phyloP scores from a whole-genome alignment of 1,139 yeast genomes.

The Pichia sp. region DNA sequence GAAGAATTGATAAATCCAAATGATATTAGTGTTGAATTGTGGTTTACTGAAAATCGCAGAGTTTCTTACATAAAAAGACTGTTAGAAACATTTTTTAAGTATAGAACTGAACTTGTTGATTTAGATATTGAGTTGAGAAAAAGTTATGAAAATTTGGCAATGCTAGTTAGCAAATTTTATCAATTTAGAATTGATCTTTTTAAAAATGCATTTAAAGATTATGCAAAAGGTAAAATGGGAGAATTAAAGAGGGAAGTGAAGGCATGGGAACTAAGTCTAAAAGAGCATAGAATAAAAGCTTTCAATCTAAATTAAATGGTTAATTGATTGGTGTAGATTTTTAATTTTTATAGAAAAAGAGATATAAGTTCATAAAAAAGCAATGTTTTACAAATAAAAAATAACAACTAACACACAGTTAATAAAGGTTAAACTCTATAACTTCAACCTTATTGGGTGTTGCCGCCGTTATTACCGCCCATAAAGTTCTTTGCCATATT shows the following conservation, averaged over 20 bases:
- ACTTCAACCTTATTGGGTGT: neutral
- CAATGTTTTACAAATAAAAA: neutral
- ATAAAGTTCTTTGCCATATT: slow-evolving; percentile 57
- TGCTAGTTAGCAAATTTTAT: slow-evolving; percentile 54
- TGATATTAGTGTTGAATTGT: slow-evolving; percentile 12
- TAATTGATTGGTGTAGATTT: neutral
- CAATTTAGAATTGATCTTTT: slow-evolving; percentile 42
- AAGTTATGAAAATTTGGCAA: slow-evolving; percentile 55
- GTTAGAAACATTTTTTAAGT: slow-evolving; percentile 25
- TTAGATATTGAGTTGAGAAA: slow-evolving; percentile 29
- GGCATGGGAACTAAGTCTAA: slow-evolving; percentile 18
- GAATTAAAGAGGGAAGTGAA: slow-evolving; percentile 22
- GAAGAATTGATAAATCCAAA: slow-evolving; percentile 3
- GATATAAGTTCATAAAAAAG: neutral
- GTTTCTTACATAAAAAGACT: slow-evolving; percentile 32
- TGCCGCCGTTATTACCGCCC: slow-evolving; percentile 33
- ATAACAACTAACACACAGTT: neutral
- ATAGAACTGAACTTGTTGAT: slow-evolving; percentile 23
- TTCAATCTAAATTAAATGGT: neutral
- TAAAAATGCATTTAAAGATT: slow-evolving; percentile 33
- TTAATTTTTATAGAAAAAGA: neutral
- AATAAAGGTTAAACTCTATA: neutral
- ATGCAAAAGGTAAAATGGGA: slow-evolving; percentile 28
- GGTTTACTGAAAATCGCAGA: slow-evolving; percentile 36
- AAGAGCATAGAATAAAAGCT: slow-evolving; percentile 2